Evolutionary conservation across 2,329 filamentous ascomycete species (phyloP).

Genomic region (Cercospora sojina): DNA sequence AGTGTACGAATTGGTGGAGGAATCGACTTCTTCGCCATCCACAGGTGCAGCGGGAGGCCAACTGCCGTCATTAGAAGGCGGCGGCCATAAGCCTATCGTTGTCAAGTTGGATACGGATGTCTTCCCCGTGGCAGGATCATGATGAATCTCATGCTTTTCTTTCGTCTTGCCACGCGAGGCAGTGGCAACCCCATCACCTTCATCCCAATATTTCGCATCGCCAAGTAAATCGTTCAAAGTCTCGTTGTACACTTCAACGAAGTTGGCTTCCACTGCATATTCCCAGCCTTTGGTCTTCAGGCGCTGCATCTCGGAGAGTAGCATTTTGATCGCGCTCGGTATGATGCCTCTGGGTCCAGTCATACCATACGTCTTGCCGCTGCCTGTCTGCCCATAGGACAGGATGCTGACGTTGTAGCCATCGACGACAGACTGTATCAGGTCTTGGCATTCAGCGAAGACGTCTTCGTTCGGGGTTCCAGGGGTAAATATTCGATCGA

Average conservation of each 20-base stretch:
- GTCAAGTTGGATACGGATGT: conserved; percentile 80
- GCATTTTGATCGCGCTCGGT: conserved; percentile 85
- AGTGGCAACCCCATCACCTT: conserved; percentile 32
- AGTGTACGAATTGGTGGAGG: conserved; percentile 30
- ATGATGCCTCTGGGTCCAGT: conserved; percentile 91
- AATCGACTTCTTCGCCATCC: conserved; percentile 6
- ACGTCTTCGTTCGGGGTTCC: conserved; percentile 76
- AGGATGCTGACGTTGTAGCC: conserved; percentile 99
- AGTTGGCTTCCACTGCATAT: conserved; percentile 91
- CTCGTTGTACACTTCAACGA: conserved; percentile 98
- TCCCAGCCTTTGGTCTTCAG: conserved; percentile 90
- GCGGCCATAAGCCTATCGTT: conserved; percentile 72
- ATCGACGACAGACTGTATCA: conserved; percentile 93
- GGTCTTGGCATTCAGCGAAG: conserved; percentile 93
- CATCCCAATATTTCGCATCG: conserved; percentile 64
- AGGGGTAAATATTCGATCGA: conserved; percentile 88
- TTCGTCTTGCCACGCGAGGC: conserved; percentile 47
- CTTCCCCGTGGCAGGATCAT: conserved; percentile 77
- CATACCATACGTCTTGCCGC: conserved; percentile 97
- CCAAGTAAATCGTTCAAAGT: conserved; percentile 88
- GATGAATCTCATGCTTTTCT: conserved; percentile 84
- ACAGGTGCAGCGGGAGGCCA: conserved; percentile 31
- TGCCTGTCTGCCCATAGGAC: conserved; percentile 96
- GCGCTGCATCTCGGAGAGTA: conserved; percentile 81
- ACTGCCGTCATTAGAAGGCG: conserved; percentile 64